A percentile compares a stretch with the other conserved stretches of the same genome.
Evolutionary conservation across 1,139 yeast species (phyloP).

Genomic region (Chernovozyma aurita): DNA sequence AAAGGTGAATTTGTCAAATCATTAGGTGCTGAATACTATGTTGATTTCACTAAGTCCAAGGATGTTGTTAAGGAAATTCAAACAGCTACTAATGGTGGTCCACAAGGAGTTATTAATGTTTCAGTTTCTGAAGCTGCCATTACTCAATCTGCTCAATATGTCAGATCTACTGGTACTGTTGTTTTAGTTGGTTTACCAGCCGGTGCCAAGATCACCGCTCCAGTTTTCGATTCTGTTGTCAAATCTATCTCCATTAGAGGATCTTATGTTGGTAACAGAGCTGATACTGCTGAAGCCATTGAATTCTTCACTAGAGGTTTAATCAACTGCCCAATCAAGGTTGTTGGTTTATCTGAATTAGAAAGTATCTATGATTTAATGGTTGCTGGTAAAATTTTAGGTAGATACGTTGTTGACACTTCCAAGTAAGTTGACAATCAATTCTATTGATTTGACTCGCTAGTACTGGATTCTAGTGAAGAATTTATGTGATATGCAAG

Average conservation of each 20-base stretch:
- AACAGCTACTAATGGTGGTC: constrained; percentile 35
- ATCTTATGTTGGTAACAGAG: constrained; percentile 78
- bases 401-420: constrained; percentile 66
- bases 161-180: constrained; percentile 71
- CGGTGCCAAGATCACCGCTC: constrained; percentile 56
- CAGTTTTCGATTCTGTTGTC: constrained; percentile 63
- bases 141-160: constrained; percentile 62
- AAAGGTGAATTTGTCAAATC: constrained; percentile 52
- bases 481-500: not conserved
- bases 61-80: constrained; percentile 27
- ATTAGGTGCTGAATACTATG: constrained; percentile 67
- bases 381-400: constrained; percentile 70
- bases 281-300: constrained; percentile 73
- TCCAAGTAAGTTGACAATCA: constrained; percentile 14
- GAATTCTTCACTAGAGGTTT: constrained; percentile 69
- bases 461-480: constrained; percentile 1
- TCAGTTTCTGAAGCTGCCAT: constrained; percentile 76
- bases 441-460: not conserved
- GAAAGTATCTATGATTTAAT: constrained; percentile 57
- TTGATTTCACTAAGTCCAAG: constrained; percentile 52
- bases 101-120: constrained; percentile 77
- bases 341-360: constrained; percentile 61
- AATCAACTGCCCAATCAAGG: constrained; percentile 62
- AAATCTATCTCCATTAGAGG: constrained; percentile 64
- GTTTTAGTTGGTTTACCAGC: constrained; percentile 82